These are phyloP conservation scores for Cryptosporidium xiaoi DNA, from an alignment of 169 alveolate species.

Conservation along the genomic window DNA sequence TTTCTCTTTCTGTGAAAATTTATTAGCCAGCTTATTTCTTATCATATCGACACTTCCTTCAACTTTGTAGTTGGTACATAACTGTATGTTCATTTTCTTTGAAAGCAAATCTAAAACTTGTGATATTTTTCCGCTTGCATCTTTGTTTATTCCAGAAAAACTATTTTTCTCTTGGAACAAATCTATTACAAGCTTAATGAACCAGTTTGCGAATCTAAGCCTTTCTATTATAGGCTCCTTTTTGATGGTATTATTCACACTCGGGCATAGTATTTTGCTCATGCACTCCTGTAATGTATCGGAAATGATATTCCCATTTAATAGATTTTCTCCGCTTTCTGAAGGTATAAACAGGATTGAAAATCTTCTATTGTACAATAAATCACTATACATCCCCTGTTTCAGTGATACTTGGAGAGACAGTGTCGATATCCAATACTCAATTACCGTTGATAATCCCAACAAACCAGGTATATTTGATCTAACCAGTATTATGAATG, in stretches of 20 bases:
- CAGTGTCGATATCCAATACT: slow-evolving; percentile 65
- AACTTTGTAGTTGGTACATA: not conserved
- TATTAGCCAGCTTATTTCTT: slow-evolving; percentile 2
- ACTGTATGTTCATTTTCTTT: not conserved
- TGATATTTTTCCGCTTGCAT: not conserved
- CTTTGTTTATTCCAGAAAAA: not conserved
- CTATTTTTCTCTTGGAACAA: not conserved
- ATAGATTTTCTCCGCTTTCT: not conserved
- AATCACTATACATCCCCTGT: slow-evolving; percentile 30
- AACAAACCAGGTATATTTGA: slow-evolving; percentile 22
- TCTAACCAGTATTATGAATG: slow-evolving; percentile 52
- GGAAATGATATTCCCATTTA: not conserved
- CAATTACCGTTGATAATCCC: slow-evolving; percentile 29
- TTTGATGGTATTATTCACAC: not conserved
- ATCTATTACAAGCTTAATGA: slow-evolving; percentile 5
- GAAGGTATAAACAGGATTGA: slow-evolving; percentile 6
- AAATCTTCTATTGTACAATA: slow-evolving; percentile 48
- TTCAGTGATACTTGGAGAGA: slow-evolving; percentile 43
- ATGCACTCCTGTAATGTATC: slow-evolving; percentile 2
- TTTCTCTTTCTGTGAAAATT: slow-evolving; percentile 17
- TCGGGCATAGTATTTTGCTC: not conserved
- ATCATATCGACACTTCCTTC: not conserved
- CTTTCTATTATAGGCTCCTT: slow-evolving; percentile 6
- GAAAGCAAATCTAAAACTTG: slow-evolving; percentile 15
- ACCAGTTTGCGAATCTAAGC: slow-evolving; percentile 48